phyloP scores from a whole-genome alignment of 192 early-diverging fungal species.

The Coemansia sp. region DNA sequence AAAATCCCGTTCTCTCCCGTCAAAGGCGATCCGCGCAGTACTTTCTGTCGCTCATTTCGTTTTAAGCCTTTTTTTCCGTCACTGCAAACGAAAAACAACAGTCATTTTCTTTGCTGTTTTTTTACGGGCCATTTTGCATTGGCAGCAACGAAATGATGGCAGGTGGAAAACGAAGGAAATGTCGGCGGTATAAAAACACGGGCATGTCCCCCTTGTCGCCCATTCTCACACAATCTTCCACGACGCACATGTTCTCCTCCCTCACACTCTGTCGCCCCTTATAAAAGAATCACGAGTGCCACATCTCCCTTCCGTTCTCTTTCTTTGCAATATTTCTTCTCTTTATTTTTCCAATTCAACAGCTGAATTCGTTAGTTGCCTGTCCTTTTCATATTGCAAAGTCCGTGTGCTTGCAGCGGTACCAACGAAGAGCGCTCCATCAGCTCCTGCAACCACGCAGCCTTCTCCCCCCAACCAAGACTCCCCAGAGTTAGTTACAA shows the following conservation, averaged over 20 bases:
- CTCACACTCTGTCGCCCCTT: neutral
- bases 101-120: neutral
- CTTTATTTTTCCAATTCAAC: conserved; percentile 5
- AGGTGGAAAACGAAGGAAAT: neutral
- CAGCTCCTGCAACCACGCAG: neutral
- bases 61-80: neutral
- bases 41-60: neutral
- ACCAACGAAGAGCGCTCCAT: neutral
- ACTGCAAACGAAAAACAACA: conserved; percentile 2
- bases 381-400: neutral
- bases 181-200: neutral
- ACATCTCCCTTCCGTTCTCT: neutral
- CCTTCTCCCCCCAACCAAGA: neutral
- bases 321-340: neutral
- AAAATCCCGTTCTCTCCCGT: neutral
- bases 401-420: neutral
- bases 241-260: neutral
- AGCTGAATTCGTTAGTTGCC: neutral
- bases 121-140: neutral
- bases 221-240: neutral
- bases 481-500: neutral
- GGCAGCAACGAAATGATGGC: neutral
- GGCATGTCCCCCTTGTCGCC: neutral
- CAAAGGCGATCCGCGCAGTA: neutral
- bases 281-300: conserved; percentile 1